Evolutionary conservation across 78 protist genomes (phyloP).

Genomic region (Isochrysis galbana): DNA sequence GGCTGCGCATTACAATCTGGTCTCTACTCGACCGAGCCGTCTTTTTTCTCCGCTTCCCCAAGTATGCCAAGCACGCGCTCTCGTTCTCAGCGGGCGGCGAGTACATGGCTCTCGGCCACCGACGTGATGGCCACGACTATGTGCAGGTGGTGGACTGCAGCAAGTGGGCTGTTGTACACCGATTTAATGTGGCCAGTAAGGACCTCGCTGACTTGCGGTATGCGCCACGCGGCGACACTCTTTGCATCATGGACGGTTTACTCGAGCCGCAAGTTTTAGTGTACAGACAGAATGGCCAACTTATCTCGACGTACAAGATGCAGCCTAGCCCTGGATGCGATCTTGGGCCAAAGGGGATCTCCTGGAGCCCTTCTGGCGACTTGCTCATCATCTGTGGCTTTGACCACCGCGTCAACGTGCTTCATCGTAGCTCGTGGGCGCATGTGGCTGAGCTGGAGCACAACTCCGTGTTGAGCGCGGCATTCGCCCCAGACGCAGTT

Average conservation of each 20-base stretch:
- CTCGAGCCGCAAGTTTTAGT: background rate
- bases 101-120: background rate
- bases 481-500: background rate
- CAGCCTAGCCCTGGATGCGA: background rate
- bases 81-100: conserved; percentile 8
- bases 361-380: background rate
- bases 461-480: background rate
- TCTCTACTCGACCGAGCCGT: conserved; percentile 33
- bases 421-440: background rate
- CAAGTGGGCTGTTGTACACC: background rate
- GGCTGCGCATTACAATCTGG: conserved; percentile 41
- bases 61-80: background rate
- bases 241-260: background rate
- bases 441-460: background rate
- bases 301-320: background rate
- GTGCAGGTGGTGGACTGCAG: background rate
- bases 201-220: background rate
- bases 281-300: background rate
- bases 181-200: background rate
- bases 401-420: background rate
- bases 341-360: background rate
- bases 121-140: background rate
- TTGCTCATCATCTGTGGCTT: background rate
- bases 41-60: background rate
- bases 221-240: background rate